Base-by-base conservation (phyloP, 164 flowering plant genomes). In the Chloranthus sessilifolius region DNA sequence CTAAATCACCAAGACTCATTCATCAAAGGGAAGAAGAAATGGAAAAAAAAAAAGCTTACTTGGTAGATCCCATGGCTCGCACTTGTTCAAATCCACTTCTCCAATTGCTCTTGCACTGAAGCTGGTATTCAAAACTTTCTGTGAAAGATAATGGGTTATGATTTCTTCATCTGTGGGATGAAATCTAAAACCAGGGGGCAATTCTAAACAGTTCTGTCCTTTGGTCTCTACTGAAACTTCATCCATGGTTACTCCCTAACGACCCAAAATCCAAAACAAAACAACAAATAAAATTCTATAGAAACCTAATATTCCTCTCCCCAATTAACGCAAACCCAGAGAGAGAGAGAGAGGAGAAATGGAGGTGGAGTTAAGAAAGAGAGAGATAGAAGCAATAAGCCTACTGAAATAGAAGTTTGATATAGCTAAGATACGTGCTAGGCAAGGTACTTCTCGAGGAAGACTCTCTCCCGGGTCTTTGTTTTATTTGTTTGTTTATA, bases 121-220 rank as follows among this genome's bases (percentile, higher is more conserved):
- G 39, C 20, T 51, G 45, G 2, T 34, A 21, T 60, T 26, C 0
- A 47, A 3, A 15, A 66, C 58, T 47, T 66, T 66, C 3, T 24
- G 10, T 4, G 55, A 39, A 2, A 66, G 51, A 28, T 66, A 66
- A 20, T 52, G 44, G 6, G 62, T 27, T 2, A 66, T 56, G 39
- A 66, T 37, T 35, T 66, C 70, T 56, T 61, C 70, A 41, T 66
- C 70, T 12, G 70, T 66, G 1, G 70, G 70, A 57, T 66, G 70
- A 20, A 66, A 66, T 39, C 70, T 43, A 37, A 66, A 66, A 47
- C 70, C 70, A 34, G 70, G 65, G 27, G 70, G 70, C 37, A 65
- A 51, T 34, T 72, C 42, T 23, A 35, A 14, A 26, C 36, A 38
- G 8, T 52, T 50, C 20, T 52, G 55, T 53, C 36, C 37, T 10